A percentile compares a stretch with the other conserved stretches of the same genome.
These are phyloP conservation scores for Peronospora farinosa DNA, from an alignment of 352 stramenopile genomes.

Conservation along the genomic window DNA sequence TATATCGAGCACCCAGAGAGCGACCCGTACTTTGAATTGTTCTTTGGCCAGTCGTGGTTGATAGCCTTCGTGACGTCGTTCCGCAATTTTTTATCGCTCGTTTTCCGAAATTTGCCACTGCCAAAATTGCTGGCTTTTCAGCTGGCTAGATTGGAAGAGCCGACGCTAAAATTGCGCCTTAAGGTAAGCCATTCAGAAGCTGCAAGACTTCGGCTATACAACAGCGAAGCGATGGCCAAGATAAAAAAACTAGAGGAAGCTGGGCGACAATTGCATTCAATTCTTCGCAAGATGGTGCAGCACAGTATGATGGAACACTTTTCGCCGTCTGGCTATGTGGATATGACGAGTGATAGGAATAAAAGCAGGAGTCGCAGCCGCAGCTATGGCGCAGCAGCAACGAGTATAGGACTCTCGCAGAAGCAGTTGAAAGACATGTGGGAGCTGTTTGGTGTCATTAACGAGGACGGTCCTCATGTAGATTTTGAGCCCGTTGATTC, in stretches of 20 bases:
- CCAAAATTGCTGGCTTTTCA: conserved; percentile 76
- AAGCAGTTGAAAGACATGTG: conserved; percentile 48
- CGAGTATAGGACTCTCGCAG: conserved; percentile 27
- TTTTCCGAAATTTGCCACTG: conserved; percentile 66
- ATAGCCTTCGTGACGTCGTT: conserved; percentile 67
- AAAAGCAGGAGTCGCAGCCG: conserved; percentile 25
- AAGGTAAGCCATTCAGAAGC: conserved; percentile 70
- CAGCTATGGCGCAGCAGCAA: conserved; percentile 16
- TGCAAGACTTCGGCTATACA: conserved; percentile 47
- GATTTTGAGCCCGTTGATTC: conserved; percentile 16
- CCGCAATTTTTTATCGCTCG: conserved; percentile 72
- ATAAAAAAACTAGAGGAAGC: conserved; percentile 64
- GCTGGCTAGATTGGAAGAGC: conserved; percentile 58
- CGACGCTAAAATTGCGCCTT: conserved; percentile 57
- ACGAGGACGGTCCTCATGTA: conserved; percentile 10
- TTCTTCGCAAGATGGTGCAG: conserved; percentile 61
- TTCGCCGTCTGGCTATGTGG: conserved; percentile 12
- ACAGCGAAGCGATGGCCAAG: conserved; percentile 40
- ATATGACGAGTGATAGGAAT: conserved; percentile 13
- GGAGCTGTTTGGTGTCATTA: conserved; percentile 45
- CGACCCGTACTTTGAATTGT: conserved; percentile 70
- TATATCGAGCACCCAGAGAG: conserved; percentile 69
- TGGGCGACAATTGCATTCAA: conserved; percentile 46
- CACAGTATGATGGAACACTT: conserved; percentile 69
- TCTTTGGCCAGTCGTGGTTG: conserved; percentile 69